Conservation (phyloP, 2,329 filamentous ascomycete species). For the Diplodia corticola region DNA sequence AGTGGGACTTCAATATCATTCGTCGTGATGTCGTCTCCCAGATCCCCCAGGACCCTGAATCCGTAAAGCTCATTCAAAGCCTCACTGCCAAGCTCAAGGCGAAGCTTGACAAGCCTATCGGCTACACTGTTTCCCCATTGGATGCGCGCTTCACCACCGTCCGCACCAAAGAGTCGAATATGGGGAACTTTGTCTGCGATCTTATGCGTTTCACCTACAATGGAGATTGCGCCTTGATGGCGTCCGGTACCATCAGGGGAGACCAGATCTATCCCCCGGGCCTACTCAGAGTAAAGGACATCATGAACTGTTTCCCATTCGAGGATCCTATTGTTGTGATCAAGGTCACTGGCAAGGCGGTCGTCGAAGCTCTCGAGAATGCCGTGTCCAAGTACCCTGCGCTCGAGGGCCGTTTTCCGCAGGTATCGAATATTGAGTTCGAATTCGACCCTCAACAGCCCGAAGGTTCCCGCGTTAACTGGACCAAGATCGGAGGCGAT, state of each 20-base stretch:
- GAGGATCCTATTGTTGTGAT: slow-evolving; percentile 86
- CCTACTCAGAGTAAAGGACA: slow-evolving; percentile 72
- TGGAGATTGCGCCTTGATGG: slow-evolving; percentile 82
- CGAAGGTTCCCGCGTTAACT: slow-evolving; percentile 63
- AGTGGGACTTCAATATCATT: slow-evolving; percentile 78
- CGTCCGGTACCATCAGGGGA: slow-evolving; percentile 79
- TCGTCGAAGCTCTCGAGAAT: slow-evolving; percentile 82
- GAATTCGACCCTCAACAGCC: slow-evolving; percentile 66
- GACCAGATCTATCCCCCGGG: slow-evolving; percentile 88
- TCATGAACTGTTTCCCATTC: slow-evolving; percentile 89
- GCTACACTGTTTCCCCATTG: slow-evolving; percentile 77
- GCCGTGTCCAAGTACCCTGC: slow-evolving; percentile 78
- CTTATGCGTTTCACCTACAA: slow-evolving; percentile 82
- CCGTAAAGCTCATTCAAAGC: slow-evolving; percentile 63
- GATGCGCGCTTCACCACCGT: slow-evolving; percentile 87
- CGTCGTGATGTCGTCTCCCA: slow-evolving; percentile 71
- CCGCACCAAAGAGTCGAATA: slow-evolving; percentile 73
- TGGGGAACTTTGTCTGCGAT: slow-evolving; percentile 90
- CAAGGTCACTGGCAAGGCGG: slow-evolving; percentile 67
- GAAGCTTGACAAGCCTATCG: slow-evolving; percentile 78
- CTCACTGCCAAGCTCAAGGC: slow-evolving; percentile 72
- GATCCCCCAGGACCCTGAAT: slow-evolving; percentile 64
- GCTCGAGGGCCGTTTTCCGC: slow-evolving; percentile 79
- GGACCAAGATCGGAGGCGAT: slow-evolving; percentile 60
- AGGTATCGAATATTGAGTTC: slow-evolving; percentile 81